Evolutionary conservation across 192 early-diverging fungal species (phyloP).

Genomic region (Funneliformis mosseae): DNA sequence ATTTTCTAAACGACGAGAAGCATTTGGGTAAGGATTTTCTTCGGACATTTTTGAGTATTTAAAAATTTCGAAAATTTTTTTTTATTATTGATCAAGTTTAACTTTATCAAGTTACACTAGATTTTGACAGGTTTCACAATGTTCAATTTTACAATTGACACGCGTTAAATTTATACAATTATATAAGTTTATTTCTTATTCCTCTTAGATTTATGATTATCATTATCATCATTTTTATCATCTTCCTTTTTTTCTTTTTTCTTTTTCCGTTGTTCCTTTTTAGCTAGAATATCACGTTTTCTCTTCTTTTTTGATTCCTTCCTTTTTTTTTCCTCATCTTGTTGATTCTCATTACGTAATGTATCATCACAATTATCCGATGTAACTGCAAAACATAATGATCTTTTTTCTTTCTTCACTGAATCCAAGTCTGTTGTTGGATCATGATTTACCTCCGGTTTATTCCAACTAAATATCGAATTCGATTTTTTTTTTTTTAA

Average conservation of each 20-base stretch:
- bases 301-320: neutral
- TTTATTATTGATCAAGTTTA: neutral
- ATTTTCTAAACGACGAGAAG: neutral
- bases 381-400: neutral
- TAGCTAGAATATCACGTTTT: neutral
- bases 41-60: neutral
- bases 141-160: neutral
- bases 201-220: neutral
- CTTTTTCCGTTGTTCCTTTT: neutral
- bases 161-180: too few species aligned
- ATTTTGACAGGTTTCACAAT: neutral
- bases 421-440: neutral
- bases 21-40: neutral
- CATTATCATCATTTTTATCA: neutral
- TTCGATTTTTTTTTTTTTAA: neutral
- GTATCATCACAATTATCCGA: neutral
- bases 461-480: neutral
- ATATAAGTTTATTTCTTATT: too few species aligned
- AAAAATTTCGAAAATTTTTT: too few species aligned
- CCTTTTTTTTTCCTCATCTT: neutral
- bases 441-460: too few species aligned
- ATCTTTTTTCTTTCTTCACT: neutral
- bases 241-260: neutral
- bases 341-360: neutral
- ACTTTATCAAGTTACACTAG: neutral